A percentile compares a stretch with the other conserved stretches of the same genome.
These are phyloP conservation scores for Cicer judaicum DNA, from an alignment of 306 rosid genomes.

Conservation along the genomic window DNA sequence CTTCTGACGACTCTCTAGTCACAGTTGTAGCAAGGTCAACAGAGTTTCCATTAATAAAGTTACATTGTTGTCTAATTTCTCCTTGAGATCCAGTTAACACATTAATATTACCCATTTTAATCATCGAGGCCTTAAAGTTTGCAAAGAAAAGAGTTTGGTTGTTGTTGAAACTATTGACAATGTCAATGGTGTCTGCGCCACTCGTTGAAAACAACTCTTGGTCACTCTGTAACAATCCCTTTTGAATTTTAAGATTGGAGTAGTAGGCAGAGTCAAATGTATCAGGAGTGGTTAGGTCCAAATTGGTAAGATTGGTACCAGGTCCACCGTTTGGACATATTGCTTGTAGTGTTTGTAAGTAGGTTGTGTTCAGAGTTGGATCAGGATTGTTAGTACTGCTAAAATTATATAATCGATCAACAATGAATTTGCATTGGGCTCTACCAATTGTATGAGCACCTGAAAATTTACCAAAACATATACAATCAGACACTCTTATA, in stretches of 20 bases:
- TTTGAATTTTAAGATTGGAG: constrained; percentile 40
- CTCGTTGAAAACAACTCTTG: constrained; percentile 43
- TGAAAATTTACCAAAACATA: not conserved
- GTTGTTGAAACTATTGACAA: constrained; percentile 39
- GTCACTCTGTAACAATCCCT: constrained; percentile 52
- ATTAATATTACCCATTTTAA: constrained; percentile 50
- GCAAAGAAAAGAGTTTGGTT: constrained; percentile 46
- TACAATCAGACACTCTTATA: no score
- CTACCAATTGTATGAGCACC: constrained; percentile 57
- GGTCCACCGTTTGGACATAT: constrained; percentile 50
- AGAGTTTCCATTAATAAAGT: constrained; percentile 44
- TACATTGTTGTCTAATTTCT: constrained; percentile 49
- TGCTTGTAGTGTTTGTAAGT: constrained; percentile 8
- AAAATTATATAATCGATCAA: constrained; percentile 44
- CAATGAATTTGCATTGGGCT: constrained; percentile 40
- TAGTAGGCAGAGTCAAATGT: constrained; percentile 48
- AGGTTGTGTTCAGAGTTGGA: constrained; percentile 48
- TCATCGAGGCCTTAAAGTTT: constrained; percentile 48
- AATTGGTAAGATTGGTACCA: constrained; percentile 42
- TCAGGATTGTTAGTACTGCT: constrained; percentile 39
- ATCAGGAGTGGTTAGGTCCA: constrained; percentile 52
- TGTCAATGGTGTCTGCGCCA: constrained; percentile 40
- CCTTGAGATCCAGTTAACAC: constrained; percentile 50
- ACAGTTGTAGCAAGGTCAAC: not conserved
- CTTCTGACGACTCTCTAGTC: constrained; percentile 4